phyloP scores from a whole-genome alignment of 2,329 filamentous ascomycete species.

The Chrysoporthe austroafricana region DNA sequence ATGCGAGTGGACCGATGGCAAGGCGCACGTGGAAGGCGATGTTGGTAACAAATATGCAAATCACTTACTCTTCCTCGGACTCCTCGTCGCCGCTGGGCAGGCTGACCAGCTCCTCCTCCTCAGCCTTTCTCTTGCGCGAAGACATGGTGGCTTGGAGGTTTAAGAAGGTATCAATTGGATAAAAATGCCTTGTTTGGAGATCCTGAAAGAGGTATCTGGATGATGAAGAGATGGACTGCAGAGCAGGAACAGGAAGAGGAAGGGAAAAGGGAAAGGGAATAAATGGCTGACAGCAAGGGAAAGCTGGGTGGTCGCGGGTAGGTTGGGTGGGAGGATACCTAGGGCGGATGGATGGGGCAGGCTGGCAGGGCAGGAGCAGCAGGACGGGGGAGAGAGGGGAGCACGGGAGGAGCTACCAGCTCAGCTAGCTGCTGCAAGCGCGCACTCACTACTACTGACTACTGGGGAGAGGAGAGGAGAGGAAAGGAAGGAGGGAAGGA shows the following conservation, averaged over 20 bases:
- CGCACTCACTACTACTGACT: background rate
- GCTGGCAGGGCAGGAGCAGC: slow-evolving; percentile 5
- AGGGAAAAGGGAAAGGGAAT: slow-evolving; percentile 28
- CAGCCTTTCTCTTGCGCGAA: slow-evolving; percentile 56
- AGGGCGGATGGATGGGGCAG: slow-evolving; percentile 6
- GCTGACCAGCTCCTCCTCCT: slow-evolving; percentile 59
- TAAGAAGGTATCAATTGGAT: slow-evolving; percentile 35
- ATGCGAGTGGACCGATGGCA: slow-evolving; percentile 23
- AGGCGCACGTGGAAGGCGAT: slow-evolving; percentile 33
- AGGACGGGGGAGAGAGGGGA: slow-evolving; percentile 29
- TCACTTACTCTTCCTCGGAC: slow-evolving; percentile 59
- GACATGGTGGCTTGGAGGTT: slow-evolving; percentile 43
- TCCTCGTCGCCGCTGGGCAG: slow-evolving; percentile 56
- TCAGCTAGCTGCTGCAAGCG: slow-evolving; percentile 4
- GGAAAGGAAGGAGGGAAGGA: background rate
- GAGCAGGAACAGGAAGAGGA: slow-evolving; percentile 17
- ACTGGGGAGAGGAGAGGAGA: background rate
- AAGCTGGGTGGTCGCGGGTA: slow-evolving; percentile 29
- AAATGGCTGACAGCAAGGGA: slow-evolving; percentile 34
- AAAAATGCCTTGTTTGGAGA: slow-evolving; percentile 19
- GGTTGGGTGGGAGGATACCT: slow-evolving; percentile 25
- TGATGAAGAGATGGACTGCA: slow-evolving; percentile 7
- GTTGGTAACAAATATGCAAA: slow-evolving; percentile 28
- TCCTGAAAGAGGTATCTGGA: background rate
- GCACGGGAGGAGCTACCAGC: slow-evolving; percentile 29